phyloP scores from a whole-genome alignment of 179 eudicot species.

The Nepenthes alata region DNA sequence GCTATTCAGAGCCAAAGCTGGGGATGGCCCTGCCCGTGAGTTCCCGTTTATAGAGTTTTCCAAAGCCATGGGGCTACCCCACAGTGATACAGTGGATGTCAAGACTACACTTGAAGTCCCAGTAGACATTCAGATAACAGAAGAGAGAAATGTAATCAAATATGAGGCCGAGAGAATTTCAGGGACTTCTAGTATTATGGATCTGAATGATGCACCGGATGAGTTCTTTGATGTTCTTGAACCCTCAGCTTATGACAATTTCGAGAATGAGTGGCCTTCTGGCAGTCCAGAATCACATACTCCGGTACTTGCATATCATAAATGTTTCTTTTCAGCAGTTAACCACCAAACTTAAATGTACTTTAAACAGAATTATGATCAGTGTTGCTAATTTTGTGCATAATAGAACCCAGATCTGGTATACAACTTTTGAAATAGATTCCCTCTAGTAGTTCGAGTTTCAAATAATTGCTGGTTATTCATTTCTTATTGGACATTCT shows the following conservation, averaged over 20 bases:
- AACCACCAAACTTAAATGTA: no score
- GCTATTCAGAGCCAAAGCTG: slow-evolving; percentile 45
- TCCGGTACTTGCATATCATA: slow-evolving; percentile 16
- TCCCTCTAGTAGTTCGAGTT: no score
- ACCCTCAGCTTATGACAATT: slow-evolving; percentile 33
- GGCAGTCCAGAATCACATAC: slow-evolving; percentile 23
- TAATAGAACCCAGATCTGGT: no score
- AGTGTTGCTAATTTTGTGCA: no score
- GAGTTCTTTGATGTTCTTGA: slow-evolving; percentile 68
- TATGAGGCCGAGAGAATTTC: slow-evolving; percentile 18
- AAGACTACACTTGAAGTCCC: slow-evolving; percentile 16
- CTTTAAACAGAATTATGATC: not conserved
- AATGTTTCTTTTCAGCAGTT: no score
- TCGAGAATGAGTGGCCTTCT: slow-evolving; percentile 33
- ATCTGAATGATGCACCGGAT: slow-evolving; percentile 40
- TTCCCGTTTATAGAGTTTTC: slow-evolving; percentile 17
- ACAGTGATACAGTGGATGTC: slow-evolving; percentile 16
- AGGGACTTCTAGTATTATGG: slow-evolving; percentile 25
- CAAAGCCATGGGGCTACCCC: slow-evolving; percentile 18
- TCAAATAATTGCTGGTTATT: no score
- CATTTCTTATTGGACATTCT: no score
- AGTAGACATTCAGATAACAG: slow-evolving; percentile 4
- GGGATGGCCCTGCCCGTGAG: slow-evolving; percentile 22
- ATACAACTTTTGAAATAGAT: no score
- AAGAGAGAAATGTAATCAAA: slow-evolving; percentile 11